These are phyloP conservation scores for Chara braunii DNA, from an alignment of 139 green algal genomes.

Conservation along the genomic window DNA sequence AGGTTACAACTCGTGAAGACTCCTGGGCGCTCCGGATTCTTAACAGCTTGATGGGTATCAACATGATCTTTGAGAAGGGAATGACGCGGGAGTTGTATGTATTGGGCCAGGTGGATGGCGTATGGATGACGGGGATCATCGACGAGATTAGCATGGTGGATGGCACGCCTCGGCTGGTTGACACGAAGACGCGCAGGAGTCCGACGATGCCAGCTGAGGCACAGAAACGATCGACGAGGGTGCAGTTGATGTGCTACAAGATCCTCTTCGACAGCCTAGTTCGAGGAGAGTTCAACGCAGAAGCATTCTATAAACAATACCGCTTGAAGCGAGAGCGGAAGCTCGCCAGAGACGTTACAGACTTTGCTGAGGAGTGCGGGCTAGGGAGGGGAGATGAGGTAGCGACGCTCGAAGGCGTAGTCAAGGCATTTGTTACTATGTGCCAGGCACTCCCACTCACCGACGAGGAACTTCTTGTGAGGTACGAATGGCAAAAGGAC, in stretches of 20 bases:
- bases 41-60: slow-evolving; percentile 2
- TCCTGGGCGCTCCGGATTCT: slow-evolving; percentile 10
- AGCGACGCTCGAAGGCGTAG: too few species aligned
- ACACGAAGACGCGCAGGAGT: slow-evolving; percentile 17
- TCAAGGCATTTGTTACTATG: too few species aligned
- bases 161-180: slow-evolving; percentile 1
- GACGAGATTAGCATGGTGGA: slow-evolving; percentile 7
- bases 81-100: not conserved
- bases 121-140: slow-evolving; percentile 19
- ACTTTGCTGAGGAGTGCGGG: too few species aligned
- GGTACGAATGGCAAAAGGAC: slow-evolving; percentile 19
- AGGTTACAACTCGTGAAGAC: slow-evolving; percentile 10
- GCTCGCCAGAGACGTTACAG: too few species aligned
- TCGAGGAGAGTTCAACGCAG: not conserved
- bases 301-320: slow-evolving; percentile 15
- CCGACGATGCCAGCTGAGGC: not conserved
- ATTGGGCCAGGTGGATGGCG: slow-evolving; percentile 13
- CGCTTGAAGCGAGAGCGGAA: too few species aligned
- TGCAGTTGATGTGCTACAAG: slow-evolving; percentile 22
- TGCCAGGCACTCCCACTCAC: too few species aligned
- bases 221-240: slow-evolving; percentile 3
- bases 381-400: too few species aligned
- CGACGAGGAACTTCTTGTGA: not conserved
- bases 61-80: not conserved
- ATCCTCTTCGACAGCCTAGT: slow-evolving; percentile 2